Base-by-base conservation (phyloP, 805 yeast genomes). In the Saturnispora sekii region DNA sequence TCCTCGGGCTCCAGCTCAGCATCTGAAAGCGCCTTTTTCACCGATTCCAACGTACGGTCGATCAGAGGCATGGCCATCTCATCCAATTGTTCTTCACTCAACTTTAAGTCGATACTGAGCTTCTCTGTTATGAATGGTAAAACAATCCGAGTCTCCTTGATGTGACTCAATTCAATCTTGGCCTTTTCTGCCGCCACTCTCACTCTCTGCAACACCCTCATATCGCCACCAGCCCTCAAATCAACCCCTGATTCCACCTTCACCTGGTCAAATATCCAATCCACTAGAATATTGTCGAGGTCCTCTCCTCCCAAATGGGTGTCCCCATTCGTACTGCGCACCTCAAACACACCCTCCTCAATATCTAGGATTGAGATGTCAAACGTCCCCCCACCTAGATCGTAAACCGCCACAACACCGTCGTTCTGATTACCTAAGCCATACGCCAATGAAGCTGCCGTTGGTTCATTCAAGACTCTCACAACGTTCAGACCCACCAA, bases 371-470 rank as follows among this genome's bases (percentile, higher is more conserved):
- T 84, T 51, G 96, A 89, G 64, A 88, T 82, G 79, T 88, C 97
- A 68, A 88, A 88, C 52, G 97, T 88, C 71, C 97, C 97, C 61
- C 97, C 97, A 72, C 97, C 97, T 56, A 88, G 75, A 73, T 88
- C 97, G 73, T 87, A 88, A 51, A 88, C 97, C 43, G 97, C 96
- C 54, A 89, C 90, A 62, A 67, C 55, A 10, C 69, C 68, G 60
- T 81, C 84, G 63, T 73, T 77, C 67, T 81, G 76, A 67, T 64
- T 52, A 14, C 87, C 95, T 58, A 87, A 75, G 60, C 96, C 96
- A 67, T 87, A 87, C 38, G 96, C 96, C 59, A 87, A 72, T 40
- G 96, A 93, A 46, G 96, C 90, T 44, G 90, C 89, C 41, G 93
- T 83, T 50, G 94, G 94, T 72, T 84, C 94, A 72, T 84, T 84